Percentiles rank a stretch among this genome's conserved stretches.
Conservation (phyloP, 1,284 basidiomycete genomes). For the Cystobasidium sp. region DNA sequence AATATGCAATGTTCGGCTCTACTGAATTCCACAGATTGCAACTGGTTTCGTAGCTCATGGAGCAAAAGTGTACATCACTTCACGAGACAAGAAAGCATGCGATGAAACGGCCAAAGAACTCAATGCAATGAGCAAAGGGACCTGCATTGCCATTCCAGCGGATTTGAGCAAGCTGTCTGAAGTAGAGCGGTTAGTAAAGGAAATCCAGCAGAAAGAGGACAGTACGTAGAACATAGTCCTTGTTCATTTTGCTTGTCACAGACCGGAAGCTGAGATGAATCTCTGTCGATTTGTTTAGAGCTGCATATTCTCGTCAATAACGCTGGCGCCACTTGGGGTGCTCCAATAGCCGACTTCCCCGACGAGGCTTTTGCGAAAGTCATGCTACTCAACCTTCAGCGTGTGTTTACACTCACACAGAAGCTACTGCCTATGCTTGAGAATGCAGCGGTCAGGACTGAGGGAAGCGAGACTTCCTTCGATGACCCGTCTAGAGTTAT, state of each 20-base stretch:
- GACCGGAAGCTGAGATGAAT: background rate
- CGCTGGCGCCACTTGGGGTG: slow-evolving; percentile 70
- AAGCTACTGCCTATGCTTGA: slow-evolving; percentile 68
- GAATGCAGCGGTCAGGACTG: slow-evolving; percentile 60
- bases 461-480: slow-evolving; percentile 58
- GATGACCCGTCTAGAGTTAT: slow-evolving; percentile 51
- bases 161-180: slow-evolving; percentile 68
- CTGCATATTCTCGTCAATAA: slow-evolving; percentile 72
- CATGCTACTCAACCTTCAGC: slow-evolving; percentile 69
- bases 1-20: background rate
- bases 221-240: slow-evolving; percentile 49
- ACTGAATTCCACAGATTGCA: slow-evolving; percentile 64
- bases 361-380: slow-evolving; percentile 67
- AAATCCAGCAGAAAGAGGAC: slow-evolving; percentile 63
- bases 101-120: slow-evolving; percentile 65
- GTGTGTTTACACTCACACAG: slow-evolving; percentile 73
- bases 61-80: slow-evolving; percentile 73
- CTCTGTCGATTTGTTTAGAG: slow-evolving; percentile 50
- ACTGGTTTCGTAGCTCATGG: slow-evolving; percentile 70
- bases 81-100: slow-evolving; percentile 66
- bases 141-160: slow-evolving; percentile 66
- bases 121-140: slow-evolving; percentile 64
- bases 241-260: background rate
- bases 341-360: slow-evolving; percentile 58
- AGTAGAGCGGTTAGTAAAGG: slow-evolving; percentile 64